Conservation (phyloP, 176 grass and related monocot genomes). For the Thalia dealbata region DNA sequence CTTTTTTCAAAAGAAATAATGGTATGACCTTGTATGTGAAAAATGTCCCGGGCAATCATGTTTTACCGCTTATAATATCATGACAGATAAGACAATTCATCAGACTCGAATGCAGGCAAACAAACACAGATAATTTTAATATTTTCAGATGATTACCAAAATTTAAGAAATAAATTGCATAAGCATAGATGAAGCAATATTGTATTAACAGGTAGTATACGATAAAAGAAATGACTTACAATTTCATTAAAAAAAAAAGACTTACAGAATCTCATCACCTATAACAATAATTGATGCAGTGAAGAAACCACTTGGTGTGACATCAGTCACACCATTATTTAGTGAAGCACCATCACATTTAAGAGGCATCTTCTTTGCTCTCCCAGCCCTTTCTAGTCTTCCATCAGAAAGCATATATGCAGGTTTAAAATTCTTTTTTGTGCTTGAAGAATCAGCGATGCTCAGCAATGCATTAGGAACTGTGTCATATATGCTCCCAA, state of each 20-base stretch:
- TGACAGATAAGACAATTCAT: background rate
- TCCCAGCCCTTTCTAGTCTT: constrained; percentile 91
- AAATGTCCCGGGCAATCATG: background rate
- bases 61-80: background rate
- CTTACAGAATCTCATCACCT: constrained; percentile 94
- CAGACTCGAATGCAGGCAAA: background rate
- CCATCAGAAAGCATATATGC: constrained; percentile 96
- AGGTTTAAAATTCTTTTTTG: constrained; percentile 72
- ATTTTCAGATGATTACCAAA: background rate
- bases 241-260: constrained; percentile 30
- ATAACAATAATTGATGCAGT: constrained; percentile 70
- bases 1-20: background rate
- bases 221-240: constrained; percentile 36
- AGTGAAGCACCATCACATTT: constrained; percentile 28
- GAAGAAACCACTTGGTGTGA: constrained; percentile 28
- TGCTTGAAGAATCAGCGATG: constrained; percentile 35
- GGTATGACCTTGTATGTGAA: background rate
- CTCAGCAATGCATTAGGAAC: constrained; percentile 91
- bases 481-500: constrained; percentile 97
- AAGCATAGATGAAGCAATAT: background rate
- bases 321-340: constrained; percentile 47
- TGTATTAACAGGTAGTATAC: background rate
- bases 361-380: constrained; percentile 58
- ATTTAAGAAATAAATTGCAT: background rate
- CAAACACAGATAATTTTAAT: background rate